A percentile compares a stretch with the other conserved stretches of the same genome.
phyloP scores from a whole-genome alignment of 1,139 yeast genomes.

The Zygosaccharomyces sapae region DNA sequence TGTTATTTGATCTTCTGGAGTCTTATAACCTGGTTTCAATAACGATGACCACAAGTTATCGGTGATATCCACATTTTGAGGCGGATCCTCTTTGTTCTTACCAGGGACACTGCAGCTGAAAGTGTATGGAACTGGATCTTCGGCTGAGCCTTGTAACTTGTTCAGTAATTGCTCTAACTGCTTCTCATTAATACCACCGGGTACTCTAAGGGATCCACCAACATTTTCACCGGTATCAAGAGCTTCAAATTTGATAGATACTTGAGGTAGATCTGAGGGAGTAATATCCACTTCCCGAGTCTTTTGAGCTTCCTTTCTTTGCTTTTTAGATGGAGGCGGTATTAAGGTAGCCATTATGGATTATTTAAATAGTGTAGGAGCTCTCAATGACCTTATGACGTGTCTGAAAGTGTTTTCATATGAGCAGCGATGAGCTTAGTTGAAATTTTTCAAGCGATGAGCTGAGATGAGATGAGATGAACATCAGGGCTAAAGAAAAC shows the following conservation, averaged over 20 bases:
- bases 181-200: conserved; percentile 80
- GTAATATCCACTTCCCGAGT: conserved; percentile 70
- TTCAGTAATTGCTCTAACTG: conserved; percentile 87
- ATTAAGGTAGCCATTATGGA: conserved; percentile 82
- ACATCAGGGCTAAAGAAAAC: background rate
- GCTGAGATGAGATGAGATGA: background rate
- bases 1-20: conserved; percentile 91
- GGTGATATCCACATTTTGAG: conserved; percentile 59
- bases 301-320: conserved; percentile 76
- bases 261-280: conserved; percentile 82
- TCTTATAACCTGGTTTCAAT: conserved; percentile 77
- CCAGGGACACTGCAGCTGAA: conserved; percentile 59
- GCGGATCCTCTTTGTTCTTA: conserved; percentile 40
- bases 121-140: conserved; percentile 87
- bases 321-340: conserved; percentile 93
- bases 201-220: conserved; percentile 86
- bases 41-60: conserved; percentile 75
- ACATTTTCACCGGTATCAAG: conserved; percentile 88
- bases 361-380: background rate
- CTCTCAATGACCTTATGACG: background rate
- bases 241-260: conserved; percentile 83
- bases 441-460: conserved; percentile 6
- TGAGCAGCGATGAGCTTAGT: background rate
- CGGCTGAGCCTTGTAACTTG: conserved; percentile 58
- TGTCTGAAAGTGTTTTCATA: background rate